Base-by-base conservation (phyloP, 345 rosid species). In the Syzygium oleosum region DNA sequence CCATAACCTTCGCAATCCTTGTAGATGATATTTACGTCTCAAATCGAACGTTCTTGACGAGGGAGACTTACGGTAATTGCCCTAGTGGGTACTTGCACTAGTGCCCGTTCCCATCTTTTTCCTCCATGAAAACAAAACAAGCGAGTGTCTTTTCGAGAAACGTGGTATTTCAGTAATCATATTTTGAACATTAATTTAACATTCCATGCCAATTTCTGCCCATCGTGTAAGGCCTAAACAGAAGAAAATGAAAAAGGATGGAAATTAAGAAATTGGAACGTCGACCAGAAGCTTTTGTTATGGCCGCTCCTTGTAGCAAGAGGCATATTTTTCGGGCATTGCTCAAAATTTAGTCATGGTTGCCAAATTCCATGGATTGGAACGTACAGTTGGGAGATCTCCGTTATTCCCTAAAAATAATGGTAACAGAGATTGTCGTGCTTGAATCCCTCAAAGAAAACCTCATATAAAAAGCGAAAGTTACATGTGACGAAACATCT, bases 1-100 rank as follows among this genome's bases (percentile, higher is more conserved):
- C 0, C 1, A 3, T 0, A 61, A 61, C 8, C 16, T 61, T 1
- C 29, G 0, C 0, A 0, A n/a, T 61, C 0, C 3, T 12, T 11
- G 14, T 11, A 61, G 17, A 61, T n/a, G 34, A 61, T 61, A 61
- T 12, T 61, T 61, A 61, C 14, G 16, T 6, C 4, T 15, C 4
- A 61, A 61, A n/a, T 61, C 14, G 17, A 15, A 27, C 1, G 1
- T 61, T 27, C 12, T 13, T 5, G 31, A 2, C 2, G 8, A 59
- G 68, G 23, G 31, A 59, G 2, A 59, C 41, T 38, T 38, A 38
- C 41, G 41, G 41, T 27, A 11, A 27, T 59, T 0, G 1, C 8
- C 16, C 12, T 14, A 6, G 12, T 27, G 17, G 68, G 27, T 59
- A 59, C 16, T 59, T n/a, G 34, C 5, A 4, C 65, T 58, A 1